Evolutionary conservation across 2,329 filamentous ascomycete genomes (phyloP).

Genomic region (Aotearoamyces nothofagi): DNA sequence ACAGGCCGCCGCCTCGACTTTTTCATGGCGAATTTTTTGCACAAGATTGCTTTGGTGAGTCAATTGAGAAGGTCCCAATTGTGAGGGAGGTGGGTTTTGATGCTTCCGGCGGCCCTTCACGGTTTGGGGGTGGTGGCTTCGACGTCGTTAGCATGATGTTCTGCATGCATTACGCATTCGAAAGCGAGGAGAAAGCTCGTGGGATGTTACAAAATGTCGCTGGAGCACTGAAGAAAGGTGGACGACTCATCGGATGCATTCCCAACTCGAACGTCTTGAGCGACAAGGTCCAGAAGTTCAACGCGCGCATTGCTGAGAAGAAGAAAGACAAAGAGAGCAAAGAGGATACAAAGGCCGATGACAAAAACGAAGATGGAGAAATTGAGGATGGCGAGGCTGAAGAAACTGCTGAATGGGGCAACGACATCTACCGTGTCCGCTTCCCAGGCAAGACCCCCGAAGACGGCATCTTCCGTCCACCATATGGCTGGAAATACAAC

Average conservation of each 20-base stretch:
- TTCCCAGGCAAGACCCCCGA: slow-evolving; percentile 72
- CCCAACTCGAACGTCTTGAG: slow-evolving; percentile 92
- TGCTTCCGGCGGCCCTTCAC: slow-evolving; percentile 50
- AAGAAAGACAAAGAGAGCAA: slow-evolving; percentile 10
- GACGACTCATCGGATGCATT: slow-evolving; percentile 85
- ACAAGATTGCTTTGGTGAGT: slow-evolving; percentile 85
- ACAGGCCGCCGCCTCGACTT: slow-evolving; percentile 35
- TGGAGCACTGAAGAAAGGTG: slow-evolving; percentile 80
- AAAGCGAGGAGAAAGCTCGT: slow-evolving; percentile 76
- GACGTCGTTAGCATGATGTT: slow-evolving; percentile 99
- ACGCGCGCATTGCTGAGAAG: slow-evolving; percentile 36
- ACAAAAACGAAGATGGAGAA: slow-evolving; percentile 19
- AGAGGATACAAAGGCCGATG: slow-evolving; percentile 19
- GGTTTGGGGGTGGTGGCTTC: slow-evolving; percentile 63
- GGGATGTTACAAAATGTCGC: slow-evolving; percentile 91
- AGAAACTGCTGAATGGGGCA: slow-evolving; percentile 71
- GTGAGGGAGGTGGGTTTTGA: slow-evolving; percentile 82
- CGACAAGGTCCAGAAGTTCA: slow-evolving; percentile 61
- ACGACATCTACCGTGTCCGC: slow-evolving; percentile 78
- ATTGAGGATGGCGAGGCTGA: slow-evolving; percentile 47
- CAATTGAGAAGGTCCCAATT: slow-evolving; percentile 66
- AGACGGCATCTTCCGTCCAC: slow-evolving; percentile 84
- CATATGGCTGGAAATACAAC: slow-evolving; percentile 95
- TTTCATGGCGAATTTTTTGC: slow-evolving; percentile 81
- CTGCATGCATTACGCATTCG: slow-evolving; percentile 97